Evolutionary conservation across 2,329 filamentous ascomycete genomes (phyloP), one percentile per base, ranked within the genome.

Genomic region (Trichophyton verrucosum): DNA sequence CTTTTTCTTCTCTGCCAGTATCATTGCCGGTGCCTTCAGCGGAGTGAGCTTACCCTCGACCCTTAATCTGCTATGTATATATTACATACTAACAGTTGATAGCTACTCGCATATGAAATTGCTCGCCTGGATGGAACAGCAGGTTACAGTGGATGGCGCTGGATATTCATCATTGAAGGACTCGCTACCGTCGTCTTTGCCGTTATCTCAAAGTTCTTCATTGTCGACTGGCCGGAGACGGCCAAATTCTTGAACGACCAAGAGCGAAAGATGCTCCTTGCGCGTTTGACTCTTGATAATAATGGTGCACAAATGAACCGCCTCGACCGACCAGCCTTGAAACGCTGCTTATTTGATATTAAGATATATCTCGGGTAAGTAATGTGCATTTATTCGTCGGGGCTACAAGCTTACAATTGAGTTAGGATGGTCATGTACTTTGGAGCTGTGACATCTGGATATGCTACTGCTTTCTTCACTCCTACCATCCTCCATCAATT

Each of bases 351-450:
- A 15, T 63, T 60, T 0, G 79, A 81, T 64, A 74, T 73, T 71
- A 79, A 78, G 22, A 44, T 64, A 3, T 64, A 62, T 40, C 51
- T 62, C 17, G 62, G 60, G 61, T 62, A 47, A 60, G 62, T 42
- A 20, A 24, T 46, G 22, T 27, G 22, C 11, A 7, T 20, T 22
- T 5, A 42, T 30, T 9, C 4, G 2, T 8, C 1, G 7, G 2
- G 15, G 20, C 6, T 15, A 44, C 40, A 58, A 15, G 22, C 30
- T 56, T 42, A 49, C 5, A 33, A 33, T 61, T 61, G 67, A 66
- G 67, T 36, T 59, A 74, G 72, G 8, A 65, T 86, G 3, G 75
- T 86, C 57, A 82, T 87, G 38, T 84, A 84, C 66, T 85, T 85
- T 76, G 82, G 84, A 7, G 82, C 86, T 56, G 75, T 77, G 38